Percentiles rank a stretch among this genome's conserved stretches.
These are phyloP conservation scores for Metschnikowia kunwiensis DNA, from an alignment of 805 yeast genomes.

Conservation along the genomic window DNA sequence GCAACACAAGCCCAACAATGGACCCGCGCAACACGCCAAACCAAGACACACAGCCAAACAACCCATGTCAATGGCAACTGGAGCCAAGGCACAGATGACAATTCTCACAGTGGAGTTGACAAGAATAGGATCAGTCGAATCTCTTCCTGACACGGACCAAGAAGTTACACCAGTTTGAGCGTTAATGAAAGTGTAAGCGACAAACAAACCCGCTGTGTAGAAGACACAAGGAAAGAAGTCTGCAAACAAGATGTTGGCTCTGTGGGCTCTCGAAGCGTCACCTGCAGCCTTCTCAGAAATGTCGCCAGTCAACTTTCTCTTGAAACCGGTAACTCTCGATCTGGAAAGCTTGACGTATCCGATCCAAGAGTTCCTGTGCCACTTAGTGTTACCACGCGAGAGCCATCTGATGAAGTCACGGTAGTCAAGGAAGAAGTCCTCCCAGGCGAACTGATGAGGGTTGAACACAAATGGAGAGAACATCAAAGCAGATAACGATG, in stretches of 20 bases:
- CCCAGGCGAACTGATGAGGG: slow-evolving; percentile 71
- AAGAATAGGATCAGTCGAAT: slow-evolving; percentile 34
- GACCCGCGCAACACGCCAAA: slow-evolving; percentile 96
- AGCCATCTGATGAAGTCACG: slow-evolving; percentile 51
- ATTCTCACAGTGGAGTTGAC: slow-evolving; percentile 74
- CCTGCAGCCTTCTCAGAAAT: slow-evolving; percentile 64
- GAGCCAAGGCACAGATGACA: slow-evolving; percentile 80
- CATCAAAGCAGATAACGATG: slow-evolving; percentile 61
- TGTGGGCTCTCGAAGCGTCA: slow-evolving; percentile 73
- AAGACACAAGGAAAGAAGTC: slow-evolving; percentile 74
- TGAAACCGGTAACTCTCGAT: slow-evolving; percentile 89
- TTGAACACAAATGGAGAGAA: slow-evolving; percentile 73
- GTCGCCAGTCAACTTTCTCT: slow-evolving; percentile 66
- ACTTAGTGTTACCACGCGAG: slow-evolving; percentile 83
- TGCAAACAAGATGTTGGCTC: slow-evolving; percentile 72
- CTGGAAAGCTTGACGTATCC: slow-evolving; percentile 78
- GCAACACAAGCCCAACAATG: slow-evolving; percentile 90
- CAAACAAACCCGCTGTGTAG: slow-evolving; percentile 66
- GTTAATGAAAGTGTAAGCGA: slow-evolving; percentile 77
- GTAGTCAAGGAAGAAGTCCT: slow-evolving; percentile 70
- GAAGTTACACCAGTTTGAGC: slow-evolving; percentile 79
- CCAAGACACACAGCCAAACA: slow-evolving; percentile 71
- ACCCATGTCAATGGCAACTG: slow-evolving; percentile 89
- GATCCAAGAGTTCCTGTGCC: slow-evolving; percentile 88
- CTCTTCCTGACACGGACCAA: slow-evolving; percentile 30